Evolutionary conservation across 495 filamentous ascomycete genomes (phyloP).

Genomic region (Penicillium alfredii): DNA sequence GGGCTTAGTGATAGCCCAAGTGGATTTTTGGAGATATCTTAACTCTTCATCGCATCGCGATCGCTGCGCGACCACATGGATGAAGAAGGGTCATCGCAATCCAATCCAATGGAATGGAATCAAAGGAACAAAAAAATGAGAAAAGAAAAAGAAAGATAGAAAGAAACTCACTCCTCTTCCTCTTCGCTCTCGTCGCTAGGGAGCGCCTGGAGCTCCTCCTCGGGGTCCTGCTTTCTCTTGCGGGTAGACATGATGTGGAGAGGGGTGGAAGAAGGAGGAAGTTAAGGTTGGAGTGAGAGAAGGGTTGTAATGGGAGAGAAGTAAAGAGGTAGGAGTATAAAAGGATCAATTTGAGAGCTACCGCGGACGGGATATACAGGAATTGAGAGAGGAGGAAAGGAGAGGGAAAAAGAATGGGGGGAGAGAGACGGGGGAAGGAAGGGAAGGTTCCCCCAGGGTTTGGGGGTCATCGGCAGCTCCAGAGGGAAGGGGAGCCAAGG

Average conservation of each 20-base stretch:
- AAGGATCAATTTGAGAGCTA: slow-evolving; percentile 9
- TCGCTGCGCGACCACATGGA: slow-evolving; percentile 5
- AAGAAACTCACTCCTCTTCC: slow-evolving; percentile 56
- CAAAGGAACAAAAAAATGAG: neutral
- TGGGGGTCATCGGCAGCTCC: too few relatives aligned
- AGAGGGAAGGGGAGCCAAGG: slow-evolving; percentile 18
- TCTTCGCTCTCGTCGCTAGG: slow-evolving; percentile 57
- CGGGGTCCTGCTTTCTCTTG: slow-evolving; percentile 60
- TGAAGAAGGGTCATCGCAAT: too few relatives aligned
- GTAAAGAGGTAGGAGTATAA: slow-evolving; percentile 5
- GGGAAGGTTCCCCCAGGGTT: too few relatives aligned
- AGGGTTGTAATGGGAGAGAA: slow-evolving; percentile 1
- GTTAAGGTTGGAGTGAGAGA: slow-evolving; percentile 3
- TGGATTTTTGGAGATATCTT: too few relatives aligned
- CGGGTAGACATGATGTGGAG: slow-evolving; percentile 50
- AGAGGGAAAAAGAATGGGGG: slow-evolving; percentile 2
- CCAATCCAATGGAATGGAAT: slow-evolving; percentile 1
- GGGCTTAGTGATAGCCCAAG: neutral
- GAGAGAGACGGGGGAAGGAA: slow-evolving; percentile 8
- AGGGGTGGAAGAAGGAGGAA: slow-evolving; percentile 6
- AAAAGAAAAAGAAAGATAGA: slow-evolving; percentile 4
- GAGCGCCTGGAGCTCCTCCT: slow-evolving; percentile 55
- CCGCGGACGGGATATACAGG: neutral
- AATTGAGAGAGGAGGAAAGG: slow-evolving; percentile 6
- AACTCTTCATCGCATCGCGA: neutral